A percentile compares a stretch with the other conserved stretches of the same genome.
These are phyloP conservation scores for Euphorbia corollata DNA, from an alignment of 441 rosid genomes.

Conservation along the genomic window DNA sequence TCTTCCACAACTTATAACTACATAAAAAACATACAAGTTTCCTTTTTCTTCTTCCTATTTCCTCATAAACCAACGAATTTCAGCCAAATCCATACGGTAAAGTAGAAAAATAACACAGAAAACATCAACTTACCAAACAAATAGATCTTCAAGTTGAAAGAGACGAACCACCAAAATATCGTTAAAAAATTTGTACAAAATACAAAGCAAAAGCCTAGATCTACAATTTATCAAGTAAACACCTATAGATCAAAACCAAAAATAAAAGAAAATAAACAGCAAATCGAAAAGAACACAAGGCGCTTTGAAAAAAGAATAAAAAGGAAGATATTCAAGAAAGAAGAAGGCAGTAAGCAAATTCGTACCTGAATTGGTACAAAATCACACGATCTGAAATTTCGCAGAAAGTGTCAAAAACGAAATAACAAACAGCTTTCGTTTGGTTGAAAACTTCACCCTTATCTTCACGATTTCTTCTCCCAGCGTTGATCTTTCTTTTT, in stretches of 20 bases:
- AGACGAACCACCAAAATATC: background rate
- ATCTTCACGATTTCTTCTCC: background rate
- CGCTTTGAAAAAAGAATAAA: background rate
- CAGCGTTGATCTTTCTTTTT: background rate
- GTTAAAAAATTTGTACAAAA: background rate
- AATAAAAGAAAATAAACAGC: background rate
- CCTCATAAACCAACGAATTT: background rate
- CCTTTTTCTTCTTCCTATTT: background rate
- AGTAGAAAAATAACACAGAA: background rate
- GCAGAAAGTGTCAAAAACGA: slow-evolving; percentile 11
- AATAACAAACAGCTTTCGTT: background rate
- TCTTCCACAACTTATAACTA: background rate
- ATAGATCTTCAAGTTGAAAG: slow-evolving; percentile 11
- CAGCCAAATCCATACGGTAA: background rate
- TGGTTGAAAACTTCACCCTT: slow-evolving; percentile 15
- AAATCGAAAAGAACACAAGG: background rate
- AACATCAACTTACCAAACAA: slow-evolving; percentile 1
- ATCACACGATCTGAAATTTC: slow-evolving; percentile 21
- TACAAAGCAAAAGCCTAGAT: background rate
- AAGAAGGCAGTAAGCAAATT: background rate
- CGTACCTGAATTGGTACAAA: slow-evolving; percentile 26
- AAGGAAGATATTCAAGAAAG: background rate
- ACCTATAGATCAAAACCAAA: background rate
- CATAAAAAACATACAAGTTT: background rate
- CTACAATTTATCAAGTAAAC: background rate